Evolutionary conservation across 2,329 filamentous ascomycete species (phyloP).

Genomic region (Zymoseptoria ardabiliae): DNA sequence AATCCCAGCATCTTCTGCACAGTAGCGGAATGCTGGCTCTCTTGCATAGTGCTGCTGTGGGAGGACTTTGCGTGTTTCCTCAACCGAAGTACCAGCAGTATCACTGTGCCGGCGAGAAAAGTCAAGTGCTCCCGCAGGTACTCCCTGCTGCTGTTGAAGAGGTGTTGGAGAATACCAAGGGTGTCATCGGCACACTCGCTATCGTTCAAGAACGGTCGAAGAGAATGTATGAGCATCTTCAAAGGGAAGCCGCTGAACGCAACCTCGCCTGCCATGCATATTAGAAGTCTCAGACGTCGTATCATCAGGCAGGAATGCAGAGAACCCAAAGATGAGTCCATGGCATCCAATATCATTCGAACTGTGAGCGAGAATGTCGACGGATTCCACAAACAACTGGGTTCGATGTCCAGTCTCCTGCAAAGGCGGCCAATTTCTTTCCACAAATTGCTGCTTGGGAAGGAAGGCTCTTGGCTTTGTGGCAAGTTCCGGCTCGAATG

Average conservation of each 20-base stretch:
- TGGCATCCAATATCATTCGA: constrained; percentile 69
- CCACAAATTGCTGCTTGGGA: constrained; percentile 68
- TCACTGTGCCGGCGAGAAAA: constrained; percentile 72
- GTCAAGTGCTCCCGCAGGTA: constrained; percentile 59
- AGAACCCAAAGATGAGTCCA: constrained; percentile 76
- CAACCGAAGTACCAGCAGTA: constrained; percentile 74
- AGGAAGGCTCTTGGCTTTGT: constrained; percentile 77
- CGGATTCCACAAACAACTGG: constrained; percentile 29
- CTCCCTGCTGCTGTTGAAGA: constrained; percentile 59
- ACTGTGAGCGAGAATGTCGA: constrained; percentile 37
- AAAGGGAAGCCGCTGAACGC: constrained; percentile 74
- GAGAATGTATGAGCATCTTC: constrained; percentile 79
- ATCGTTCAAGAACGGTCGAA: constrained; percentile 72
- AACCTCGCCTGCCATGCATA: constrained; percentile 66
- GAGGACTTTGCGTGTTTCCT: constrained; percentile 38
- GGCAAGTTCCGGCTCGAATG: constrained; percentile 60
- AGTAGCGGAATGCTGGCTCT: constrained; percentile 71
- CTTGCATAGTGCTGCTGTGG: constrained; percentile 68
- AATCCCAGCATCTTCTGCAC: constrained; percentile 70
- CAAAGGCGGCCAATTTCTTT: constrained; percentile 74
- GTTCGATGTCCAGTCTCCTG: constrained; percentile 59
- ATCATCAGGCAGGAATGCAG: constrained; percentile 81
- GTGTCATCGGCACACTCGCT: constrained; percentile 85
- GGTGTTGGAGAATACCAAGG: constrained; percentile 76
- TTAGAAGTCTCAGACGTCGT: constrained; percentile 73